Evolutionary conservation across 768 basidiomycete species (phyloP).

Genomic region (Gyrodon lividus): DNA sequence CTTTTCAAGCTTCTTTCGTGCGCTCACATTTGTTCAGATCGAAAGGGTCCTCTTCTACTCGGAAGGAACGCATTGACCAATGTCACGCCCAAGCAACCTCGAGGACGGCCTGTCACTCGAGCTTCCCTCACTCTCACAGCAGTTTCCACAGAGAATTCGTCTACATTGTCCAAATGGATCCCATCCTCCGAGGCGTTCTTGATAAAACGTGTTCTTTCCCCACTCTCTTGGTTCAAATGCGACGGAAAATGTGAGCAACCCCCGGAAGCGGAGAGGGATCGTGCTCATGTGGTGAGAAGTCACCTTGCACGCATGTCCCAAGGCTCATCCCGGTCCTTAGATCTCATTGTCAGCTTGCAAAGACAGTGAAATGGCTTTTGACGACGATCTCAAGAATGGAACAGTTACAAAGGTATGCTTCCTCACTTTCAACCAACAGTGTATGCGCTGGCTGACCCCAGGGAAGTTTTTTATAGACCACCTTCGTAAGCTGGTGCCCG

Average conservation of each 20-base stretch:
- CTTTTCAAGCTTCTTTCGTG: not conserved
- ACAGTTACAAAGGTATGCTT: constrained; percentile 23
- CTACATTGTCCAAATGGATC: constrained; percentile 9
- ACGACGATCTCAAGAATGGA: constrained; percentile 13
- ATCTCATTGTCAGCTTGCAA: constrained; percentile 30
- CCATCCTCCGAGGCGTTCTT: constrained; percentile 5
- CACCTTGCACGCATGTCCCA: not conserved
- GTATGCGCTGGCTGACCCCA: constrained; percentile 1
- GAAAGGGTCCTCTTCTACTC: not conserved
- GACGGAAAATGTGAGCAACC: constrained; percentile 16
- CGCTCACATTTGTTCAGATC: constrained; percentile 5
- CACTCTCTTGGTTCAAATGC: constrained; percentile 13
- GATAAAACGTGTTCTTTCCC: constrained; percentile 21
- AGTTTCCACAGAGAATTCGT: constrained; percentile 19
- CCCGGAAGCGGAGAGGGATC: not conserved
- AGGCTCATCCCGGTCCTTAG: constrained; percentile 10
- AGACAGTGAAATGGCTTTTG: constrained; percentile 24
- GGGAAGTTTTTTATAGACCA: constrained; percentile 29
- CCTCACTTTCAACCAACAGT: not conserved
- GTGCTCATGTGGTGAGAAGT: constrained; percentile 26
- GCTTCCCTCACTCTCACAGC: constrained; percentile 9
- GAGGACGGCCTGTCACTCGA: constrained; percentile 14
- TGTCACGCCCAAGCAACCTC: not conserved
- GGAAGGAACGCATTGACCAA: constrained; percentile 1
- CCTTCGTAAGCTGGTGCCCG: constrained; percentile 17